Evolutionary conservation across 768 basidiomycete species (phyloP).

Genomic region (Leccinum obscurum): DNA sequence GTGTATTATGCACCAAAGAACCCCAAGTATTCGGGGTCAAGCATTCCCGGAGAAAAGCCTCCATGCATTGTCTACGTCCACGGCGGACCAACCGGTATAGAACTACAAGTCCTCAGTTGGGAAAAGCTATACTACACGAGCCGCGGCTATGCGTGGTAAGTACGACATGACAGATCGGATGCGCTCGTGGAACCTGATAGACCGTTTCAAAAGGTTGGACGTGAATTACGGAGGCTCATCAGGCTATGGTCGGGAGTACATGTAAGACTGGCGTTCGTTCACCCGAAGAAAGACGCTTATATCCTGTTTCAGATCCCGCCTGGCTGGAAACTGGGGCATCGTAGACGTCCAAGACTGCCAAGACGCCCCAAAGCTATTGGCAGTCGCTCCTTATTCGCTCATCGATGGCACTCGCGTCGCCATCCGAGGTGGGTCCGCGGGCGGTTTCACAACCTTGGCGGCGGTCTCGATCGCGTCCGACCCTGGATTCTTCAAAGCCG

Average conservation of each 20-base stretch:
- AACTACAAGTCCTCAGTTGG: slow-evolving; percentile 50
- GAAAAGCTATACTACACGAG: slow-evolving; percentile 65
- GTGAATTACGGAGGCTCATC: slow-evolving; percentile 79
- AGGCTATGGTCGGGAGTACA: slow-evolving; percentile 70
- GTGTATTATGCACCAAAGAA: slow-evolving; percentile 71
- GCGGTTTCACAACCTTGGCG: slow-evolving; percentile 68
- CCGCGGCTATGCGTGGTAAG: slow-evolving; percentile 70
- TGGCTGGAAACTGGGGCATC: slow-evolving; percentile 70
- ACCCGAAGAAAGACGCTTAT: neutral
- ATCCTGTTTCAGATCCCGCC: slow-evolving; percentile 40
- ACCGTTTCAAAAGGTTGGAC: slow-evolving; percentile 47
- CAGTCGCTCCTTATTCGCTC: slow-evolving; percentile 45
- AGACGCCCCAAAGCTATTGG: slow-evolving; percentile 52
- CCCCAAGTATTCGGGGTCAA: slow-evolving; percentile 53
- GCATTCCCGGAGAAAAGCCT: slow-evolving; percentile 53
- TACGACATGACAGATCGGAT: neutral
- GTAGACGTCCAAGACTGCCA: slow-evolving; percentile 69
- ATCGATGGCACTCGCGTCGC: slow-evolving; percentile 64
- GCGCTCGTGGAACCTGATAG: neutral
- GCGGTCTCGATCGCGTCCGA: slow-evolving; percentile 43
- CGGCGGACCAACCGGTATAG: slow-evolving; percentile 66
- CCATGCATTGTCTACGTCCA: slow-evolving; percentile 67
- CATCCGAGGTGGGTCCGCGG: slow-evolving; percentile 73
- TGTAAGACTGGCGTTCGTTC: slow-evolving; percentile 29
- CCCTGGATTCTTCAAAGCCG: slow-evolving; percentile 54